Conservation (phyloP, 768 basidiomycete genomes). For the Sarcomyxa edulis region DNA sequence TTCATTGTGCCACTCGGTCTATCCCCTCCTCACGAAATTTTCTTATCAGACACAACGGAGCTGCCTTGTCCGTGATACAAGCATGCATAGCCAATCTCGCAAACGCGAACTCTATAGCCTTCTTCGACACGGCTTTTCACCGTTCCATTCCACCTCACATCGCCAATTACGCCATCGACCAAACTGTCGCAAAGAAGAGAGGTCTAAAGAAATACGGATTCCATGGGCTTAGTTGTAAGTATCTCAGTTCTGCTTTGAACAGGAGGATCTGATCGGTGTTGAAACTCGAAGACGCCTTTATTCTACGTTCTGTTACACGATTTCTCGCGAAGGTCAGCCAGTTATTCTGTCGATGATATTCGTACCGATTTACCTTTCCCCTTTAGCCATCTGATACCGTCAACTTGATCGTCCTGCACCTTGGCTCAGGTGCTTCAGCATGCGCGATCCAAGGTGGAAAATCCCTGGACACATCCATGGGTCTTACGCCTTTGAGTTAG, state of each 20-base stretch:
- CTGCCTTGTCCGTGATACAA: slow-evolving; percentile 55
- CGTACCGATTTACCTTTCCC: background rate
- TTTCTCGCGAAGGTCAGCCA: slow-evolving; percentile 48
- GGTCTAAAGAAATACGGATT: slow-evolving; percentile 89
- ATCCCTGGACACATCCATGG: slow-evolving; percentile 88
- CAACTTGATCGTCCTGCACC: slow-evolving; percentile 79
- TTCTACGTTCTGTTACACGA: slow-evolving; percentile 55
- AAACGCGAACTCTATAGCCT: slow-evolving; percentile 67
- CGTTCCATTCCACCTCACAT: slow-evolving; percentile 70
- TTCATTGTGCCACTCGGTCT: background rate
- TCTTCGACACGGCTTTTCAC: slow-evolving; percentile 89
- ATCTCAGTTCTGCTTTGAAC: background rate
- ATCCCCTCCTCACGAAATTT: background rate
- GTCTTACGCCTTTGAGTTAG: slow-evolving; percentile 74
- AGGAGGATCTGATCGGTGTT: background rate
- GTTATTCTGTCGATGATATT: background rate
- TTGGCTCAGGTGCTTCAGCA: slow-evolving; percentile 86
- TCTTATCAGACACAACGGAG: slow-evolving; percentile 49
- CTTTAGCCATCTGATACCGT: slow-evolving; percentile 37
- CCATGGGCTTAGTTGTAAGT: slow-evolving; percentile 76
- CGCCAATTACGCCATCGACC: slow-evolving; percentile 75
- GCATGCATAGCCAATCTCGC: slow-evolving; percentile 61
- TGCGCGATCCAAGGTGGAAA: slow-evolving; percentile 71
- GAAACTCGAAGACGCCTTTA: slow-evolving; percentile 56
- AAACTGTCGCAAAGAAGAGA: slow-evolving; percentile 49